Evolutionary conservation across 169 alveolate genomes (phyloP).

Genomic region (Plasmodium knowlesi): DNA sequence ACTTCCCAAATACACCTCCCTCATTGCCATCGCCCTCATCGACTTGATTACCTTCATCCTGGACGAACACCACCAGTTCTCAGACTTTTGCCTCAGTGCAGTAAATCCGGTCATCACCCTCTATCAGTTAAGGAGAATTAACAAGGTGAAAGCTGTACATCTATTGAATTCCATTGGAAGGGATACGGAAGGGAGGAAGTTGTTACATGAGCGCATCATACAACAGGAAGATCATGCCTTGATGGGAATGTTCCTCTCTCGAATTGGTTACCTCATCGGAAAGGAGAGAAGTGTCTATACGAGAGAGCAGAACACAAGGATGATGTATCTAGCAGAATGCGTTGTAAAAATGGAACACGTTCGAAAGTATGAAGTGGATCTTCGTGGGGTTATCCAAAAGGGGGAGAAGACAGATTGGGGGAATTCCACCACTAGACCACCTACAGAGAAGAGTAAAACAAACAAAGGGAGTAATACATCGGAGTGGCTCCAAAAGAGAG

Average conservation of each 20-base stretch:
- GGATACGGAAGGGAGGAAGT: not conserved
- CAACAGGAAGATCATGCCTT: not conserved
- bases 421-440: not conserved
- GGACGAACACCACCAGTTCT: not conserved
- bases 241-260: not conserved
- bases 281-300: conserved; percentile 15
- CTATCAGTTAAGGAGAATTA: conserved; percentile 1
- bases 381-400: not conserved
- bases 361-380: not conserved
- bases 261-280: conserved; percentile 1
- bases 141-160: not conserved
- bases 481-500: not conserved
- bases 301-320: not conserved
- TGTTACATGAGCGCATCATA: not conserved
- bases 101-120: conserved; percentile 22
- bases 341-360: not conserved
- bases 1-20: not conserved
- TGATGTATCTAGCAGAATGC: not conserved
- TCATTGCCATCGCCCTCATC: not conserved
- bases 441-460: not conserved
- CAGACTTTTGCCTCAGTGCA: conserved; percentile 37
- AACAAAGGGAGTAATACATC: not conserved
- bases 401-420: not conserved
- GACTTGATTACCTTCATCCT: conserved; percentile 16
- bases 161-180: not conserved